A percentile compares a stretch with the other conserved stretches of the same genome.
These are phyloP conservation scores for Candida easanensis DNA, from an alignment of 805 yeast genomes.

Conservation along the genomic window DNA sequence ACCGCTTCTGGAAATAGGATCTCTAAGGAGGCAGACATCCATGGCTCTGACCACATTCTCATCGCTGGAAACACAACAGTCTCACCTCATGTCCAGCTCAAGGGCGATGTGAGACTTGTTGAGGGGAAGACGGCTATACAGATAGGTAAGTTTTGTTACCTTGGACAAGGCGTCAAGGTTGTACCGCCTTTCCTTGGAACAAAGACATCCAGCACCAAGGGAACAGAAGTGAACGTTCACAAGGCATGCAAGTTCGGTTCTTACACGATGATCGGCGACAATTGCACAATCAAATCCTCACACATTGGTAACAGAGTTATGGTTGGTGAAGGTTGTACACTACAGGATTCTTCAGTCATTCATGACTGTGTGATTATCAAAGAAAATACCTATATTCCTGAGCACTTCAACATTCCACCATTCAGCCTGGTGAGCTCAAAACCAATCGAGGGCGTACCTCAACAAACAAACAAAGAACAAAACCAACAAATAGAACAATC, in stretches of 20 bases:
- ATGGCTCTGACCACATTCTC: conserved; percentile 40
- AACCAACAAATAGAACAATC: too few relatives aligned
- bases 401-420: conserved; percentile 47
- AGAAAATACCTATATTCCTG: conserved; percentile 40
- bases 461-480: neutral
- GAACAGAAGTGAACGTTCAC: conserved; percentile 12
- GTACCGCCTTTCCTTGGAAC: conserved; percentile 29
- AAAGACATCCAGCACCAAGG: conserved; percentile 4
- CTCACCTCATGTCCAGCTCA: conserved; percentile 20
- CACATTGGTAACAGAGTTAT: conserved; percentile 48
- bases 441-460: neutral
- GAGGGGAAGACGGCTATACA: conserved; percentile 35
- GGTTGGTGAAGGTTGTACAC: conserved; percentile 39
- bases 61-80: conserved; percentile 49
- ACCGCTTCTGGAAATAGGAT: conserved; percentile 52
- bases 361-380: conserved; percentile 52
- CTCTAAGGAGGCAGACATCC: conserved; percentile 40
- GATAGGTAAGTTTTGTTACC: conserved; percentile 46
- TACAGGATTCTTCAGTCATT: conserved; percentile 38
- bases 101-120: conserved; percentile 31
- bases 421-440: conserved; percentile 39
- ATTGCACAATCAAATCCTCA: conserved; percentile 33
- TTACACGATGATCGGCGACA: conserved; percentile 40
- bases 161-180: conserved; percentile 31
- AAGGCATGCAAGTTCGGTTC: conserved; percentile 43